Conservation (phyloP, 2,329 filamentous ascomycete genomes). For the Arthrinium phaeospermum region DNA sequence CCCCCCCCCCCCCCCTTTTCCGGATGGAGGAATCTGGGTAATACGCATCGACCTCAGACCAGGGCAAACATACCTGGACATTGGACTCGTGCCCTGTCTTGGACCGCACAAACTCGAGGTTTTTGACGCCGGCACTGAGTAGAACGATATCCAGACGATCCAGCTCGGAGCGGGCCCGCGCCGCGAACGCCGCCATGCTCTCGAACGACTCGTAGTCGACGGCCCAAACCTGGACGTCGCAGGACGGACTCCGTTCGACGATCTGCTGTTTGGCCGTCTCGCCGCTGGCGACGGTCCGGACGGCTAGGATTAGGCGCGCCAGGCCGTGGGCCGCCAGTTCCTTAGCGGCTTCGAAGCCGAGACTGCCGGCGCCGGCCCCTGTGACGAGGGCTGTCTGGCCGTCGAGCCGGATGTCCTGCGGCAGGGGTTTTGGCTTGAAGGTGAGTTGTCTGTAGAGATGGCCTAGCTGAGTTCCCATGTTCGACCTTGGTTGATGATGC, state of each 20-base stretch:
- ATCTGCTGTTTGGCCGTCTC: constrained; percentile 26
- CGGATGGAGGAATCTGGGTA: no score
- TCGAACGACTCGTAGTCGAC: constrained; percentile 29
- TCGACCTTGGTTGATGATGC: background rate
- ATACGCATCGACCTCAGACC: background rate
- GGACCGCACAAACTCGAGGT: constrained; percentile 24
- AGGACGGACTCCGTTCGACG: constrained; percentile 21
- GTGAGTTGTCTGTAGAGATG: constrained; percentile 22
- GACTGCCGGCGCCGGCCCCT: constrained; percentile 26
- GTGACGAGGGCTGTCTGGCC: constrained; percentile 30
- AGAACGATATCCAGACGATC: constrained; percentile 29
- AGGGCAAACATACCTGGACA: constrained; percentile 21
- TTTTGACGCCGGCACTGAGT: constrained; percentile 29
- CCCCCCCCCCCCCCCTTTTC: no score
- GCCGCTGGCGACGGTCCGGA: constrained; percentile 25
- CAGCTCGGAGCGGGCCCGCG: constrained; percentile 22
- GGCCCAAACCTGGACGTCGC: constrained; percentile 27
- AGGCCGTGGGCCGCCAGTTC: constrained; percentile 29
- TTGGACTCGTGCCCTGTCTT: constrained; percentile 29
- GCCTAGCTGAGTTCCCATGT: background rate
- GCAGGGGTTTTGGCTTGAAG: constrained; percentile 27
- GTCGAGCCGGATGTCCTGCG: constrained; percentile 23
- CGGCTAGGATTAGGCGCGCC: constrained; percentile 28
- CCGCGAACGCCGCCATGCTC: constrained; percentile 27
- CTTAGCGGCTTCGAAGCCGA: constrained; percentile 30